Percentiles rank a stretch among this genome's conserved stretches.
Evolutionary conservation across 305 asterid genomes (phyloP).

Genomic region (Ilex paraguariensis): DNA sequence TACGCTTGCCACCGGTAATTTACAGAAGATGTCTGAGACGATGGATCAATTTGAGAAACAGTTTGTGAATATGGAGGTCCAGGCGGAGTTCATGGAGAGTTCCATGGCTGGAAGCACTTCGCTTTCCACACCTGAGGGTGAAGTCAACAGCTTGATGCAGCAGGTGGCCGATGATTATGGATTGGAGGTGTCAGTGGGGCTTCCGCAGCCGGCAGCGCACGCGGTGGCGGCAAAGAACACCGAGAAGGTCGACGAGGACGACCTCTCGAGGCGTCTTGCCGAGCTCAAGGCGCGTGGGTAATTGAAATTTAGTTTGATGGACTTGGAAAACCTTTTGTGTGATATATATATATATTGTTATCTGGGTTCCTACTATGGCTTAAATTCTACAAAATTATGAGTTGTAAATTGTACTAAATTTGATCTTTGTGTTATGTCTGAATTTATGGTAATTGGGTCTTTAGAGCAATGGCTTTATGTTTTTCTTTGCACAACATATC

Average conservation of each 20-base stretch:
- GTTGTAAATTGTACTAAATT: no score
- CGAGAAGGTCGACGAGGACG: neutral
- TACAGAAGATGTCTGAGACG: neutral
- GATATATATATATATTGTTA: no score
- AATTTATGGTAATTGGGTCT: no score
- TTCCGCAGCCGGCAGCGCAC: neutral
- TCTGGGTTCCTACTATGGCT: no score
- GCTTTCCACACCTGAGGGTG: neutral
- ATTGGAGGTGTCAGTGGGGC: neutral
- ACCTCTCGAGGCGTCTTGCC: neutral
- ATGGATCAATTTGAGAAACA: neutral
- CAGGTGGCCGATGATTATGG: neutral
- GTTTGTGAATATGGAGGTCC: neutral
- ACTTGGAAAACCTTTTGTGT: no score
- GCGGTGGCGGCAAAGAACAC: neutral
- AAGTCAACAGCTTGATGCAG: neutral
- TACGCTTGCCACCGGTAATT: neutral
- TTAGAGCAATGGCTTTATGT: no score
- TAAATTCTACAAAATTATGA: no score
- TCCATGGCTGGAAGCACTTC: neutral
- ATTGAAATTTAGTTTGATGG: no score
- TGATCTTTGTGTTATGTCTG: no score
- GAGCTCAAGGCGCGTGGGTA: no score
- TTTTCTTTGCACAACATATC: no score
- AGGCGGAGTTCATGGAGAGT: neutral